These are phyloP conservation scores for Cucurbita moschata DNA, from an alignment of 306 rosid genomes.

Conservation along the genomic window DNA sequence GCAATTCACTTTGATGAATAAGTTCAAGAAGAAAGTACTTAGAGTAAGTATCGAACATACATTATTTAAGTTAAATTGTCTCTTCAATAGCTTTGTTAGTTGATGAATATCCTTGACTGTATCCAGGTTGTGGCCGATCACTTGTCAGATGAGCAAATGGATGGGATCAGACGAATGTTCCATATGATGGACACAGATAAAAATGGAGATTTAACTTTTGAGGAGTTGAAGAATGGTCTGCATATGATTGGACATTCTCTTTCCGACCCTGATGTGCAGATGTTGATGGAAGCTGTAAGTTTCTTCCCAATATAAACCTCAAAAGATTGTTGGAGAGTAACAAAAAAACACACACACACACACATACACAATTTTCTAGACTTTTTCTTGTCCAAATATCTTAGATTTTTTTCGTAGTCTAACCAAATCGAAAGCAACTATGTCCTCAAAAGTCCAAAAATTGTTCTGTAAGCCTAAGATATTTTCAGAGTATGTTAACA, in stretches of 20 bases:
- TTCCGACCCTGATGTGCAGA: slow-evolving; percentile 59
- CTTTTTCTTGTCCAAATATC: not conserved
- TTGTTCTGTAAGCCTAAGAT: not conserved
- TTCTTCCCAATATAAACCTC: not conserved
- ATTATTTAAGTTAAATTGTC: not conserved
- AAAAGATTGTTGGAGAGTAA: not conserved
- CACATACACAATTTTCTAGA: too few species aligned
- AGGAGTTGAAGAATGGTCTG: slow-evolving; percentile 78
- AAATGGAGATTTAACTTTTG: slow-evolving; percentile 60
- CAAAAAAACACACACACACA: too few species aligned
- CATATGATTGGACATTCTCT: slow-evolving; percentile 46
- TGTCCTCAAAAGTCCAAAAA: not conserved
- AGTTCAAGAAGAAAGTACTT: slow-evolving; percentile 84
- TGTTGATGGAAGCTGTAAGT: slow-evolving; percentile 82
- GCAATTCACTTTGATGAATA: slow-evolving; percentile 82
- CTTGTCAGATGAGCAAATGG: slow-evolving; percentile 67
- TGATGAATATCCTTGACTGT: not conserved
- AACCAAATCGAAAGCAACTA: not conserved
- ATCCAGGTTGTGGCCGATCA: slow-evolving; percentile 72
- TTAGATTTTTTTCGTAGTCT: not conserved
- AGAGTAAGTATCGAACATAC: slow-evolving; percentile 37
- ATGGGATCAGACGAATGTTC: slow-evolving; percentile 45
- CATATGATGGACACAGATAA: slow-evolving; percentile 75
- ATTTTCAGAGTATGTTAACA: not conserved
- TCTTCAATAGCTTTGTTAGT: not conserved